These are phyloP conservation scores for Didymella sp. DNA, from an alignment of 2,329 filamentous ascomycete genomes.

Conservation along the genomic window DNA sequence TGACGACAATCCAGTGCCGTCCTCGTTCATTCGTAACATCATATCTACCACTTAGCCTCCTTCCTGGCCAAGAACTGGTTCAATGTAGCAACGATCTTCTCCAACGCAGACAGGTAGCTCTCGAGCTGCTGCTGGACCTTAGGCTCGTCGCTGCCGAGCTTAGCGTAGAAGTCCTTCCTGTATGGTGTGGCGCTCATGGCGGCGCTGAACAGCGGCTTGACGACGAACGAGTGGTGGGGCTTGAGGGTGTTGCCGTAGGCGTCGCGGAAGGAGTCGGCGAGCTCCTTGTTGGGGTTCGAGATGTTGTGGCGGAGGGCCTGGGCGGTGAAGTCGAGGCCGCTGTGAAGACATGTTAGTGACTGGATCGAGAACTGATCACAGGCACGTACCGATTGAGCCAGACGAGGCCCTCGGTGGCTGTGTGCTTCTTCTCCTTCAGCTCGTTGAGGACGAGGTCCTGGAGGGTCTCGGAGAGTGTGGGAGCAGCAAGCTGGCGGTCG, in stretches of 20 bases:
- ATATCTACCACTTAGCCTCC: conserved; percentile 44
- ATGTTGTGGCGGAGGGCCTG: conserved; percentile 82
- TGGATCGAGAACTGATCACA: conserved; percentile 16
- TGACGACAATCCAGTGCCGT: conserved; percentile 3
- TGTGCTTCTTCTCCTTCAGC: conserved; percentile 87
- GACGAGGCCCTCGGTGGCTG: conserved; percentile 84
- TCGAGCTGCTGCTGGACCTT: conserved; percentile 70
- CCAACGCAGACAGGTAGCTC: conserved; percentile 77
- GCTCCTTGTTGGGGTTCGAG: conserved; percentile 71
- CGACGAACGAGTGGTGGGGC: conserved; percentile 84
- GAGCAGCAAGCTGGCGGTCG: conserved; percentile 78
- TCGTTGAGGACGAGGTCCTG: conserved; percentile 88
- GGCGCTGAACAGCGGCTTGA: conserved; percentile 91
- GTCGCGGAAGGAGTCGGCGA: conserved; percentile 82
- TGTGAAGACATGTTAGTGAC: conserved; percentile 48
- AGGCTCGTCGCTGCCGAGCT: conserved; percentile 73
- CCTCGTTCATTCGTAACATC: conserved; percentile 1
- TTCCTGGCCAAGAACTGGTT: conserved; percentile 60
- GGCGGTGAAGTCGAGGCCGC: conserved; percentile 92
- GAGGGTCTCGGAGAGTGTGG: conserved; percentile 79
- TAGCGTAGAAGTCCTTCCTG: conserved; percentile 89
- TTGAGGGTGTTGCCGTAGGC: conserved; percentile 90
- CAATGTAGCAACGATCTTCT: conserved; percentile 80
- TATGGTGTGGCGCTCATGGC: conserved; percentile 95
- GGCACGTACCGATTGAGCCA: conserved; percentile 81